A percentile compares a stretch with the other conserved stretches of the same genome.
Conservation (phyloP, 371 early-diverging fungal genomes). For the Cokeromyces recurvatus region DNA sequence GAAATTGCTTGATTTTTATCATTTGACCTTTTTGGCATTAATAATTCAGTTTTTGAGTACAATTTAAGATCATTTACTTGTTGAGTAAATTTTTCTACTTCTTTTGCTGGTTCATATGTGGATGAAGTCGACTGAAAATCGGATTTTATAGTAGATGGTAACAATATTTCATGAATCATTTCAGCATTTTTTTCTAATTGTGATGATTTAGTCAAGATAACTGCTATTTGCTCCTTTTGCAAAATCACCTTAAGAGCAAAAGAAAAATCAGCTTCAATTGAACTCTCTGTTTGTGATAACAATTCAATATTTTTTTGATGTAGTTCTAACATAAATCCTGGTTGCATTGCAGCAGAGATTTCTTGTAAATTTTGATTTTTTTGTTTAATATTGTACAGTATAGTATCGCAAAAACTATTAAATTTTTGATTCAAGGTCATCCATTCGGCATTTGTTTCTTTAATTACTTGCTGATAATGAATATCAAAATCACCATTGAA, state of each 20-base stretch:
- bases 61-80: constrained; percentile 6
- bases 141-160: neutral
- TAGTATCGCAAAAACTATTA: neutral
- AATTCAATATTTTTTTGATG: constrained; percentile 22
- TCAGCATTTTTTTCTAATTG: constrained; percentile 29
- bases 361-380: constrained; percentile 1
- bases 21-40: constrained; percentile 23
- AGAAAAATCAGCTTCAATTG: constrained; percentile 13
- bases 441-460: constrained; percentile 2
- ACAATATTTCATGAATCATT: constrained; percentile 24
- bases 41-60: constrained; percentile 1
- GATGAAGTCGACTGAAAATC: too few relatives aligned
- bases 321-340: constrained; percentile 23
- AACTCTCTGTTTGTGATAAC: constrained; percentile 10
- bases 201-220: constrained; percentile 11
- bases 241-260: constrained; percentile 21
- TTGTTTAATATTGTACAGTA: constrained; percentile 8
- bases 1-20: constrained; percentile 22
- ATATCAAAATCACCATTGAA: neutral
- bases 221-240: constrained; percentile 18
- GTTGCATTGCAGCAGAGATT: constrained; percentile 9
- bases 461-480: neutral
- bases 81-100: constrained; percentile 13
- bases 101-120: neutral
- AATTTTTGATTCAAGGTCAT: constrained; percentile 1